phyloP scores from a whole-genome alignment of 2,329 filamentous ascomycete species.

The Colletotrichum incanum region DNA sequence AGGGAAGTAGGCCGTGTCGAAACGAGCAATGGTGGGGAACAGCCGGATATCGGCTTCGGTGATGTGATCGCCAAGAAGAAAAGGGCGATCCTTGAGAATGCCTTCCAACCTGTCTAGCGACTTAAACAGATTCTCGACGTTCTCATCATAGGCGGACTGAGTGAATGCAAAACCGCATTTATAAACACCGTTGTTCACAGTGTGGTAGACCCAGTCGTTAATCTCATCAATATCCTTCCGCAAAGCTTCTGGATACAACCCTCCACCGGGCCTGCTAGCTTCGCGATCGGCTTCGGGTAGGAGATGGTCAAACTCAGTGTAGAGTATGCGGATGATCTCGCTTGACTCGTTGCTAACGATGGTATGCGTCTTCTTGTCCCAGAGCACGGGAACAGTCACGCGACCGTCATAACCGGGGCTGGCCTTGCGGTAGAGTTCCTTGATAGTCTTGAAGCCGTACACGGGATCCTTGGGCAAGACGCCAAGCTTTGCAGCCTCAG shows the following conservation, averaged over 20 bases:
- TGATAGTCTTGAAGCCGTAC: conserved; percentile 77
- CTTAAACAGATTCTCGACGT: conserved; percentile 72
- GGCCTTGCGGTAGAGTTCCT: conserved; percentile 79
- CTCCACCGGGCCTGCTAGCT: conserved; percentile 62
- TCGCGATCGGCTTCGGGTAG: conserved; percentile 69
- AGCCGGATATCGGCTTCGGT: conserved; percentile 81
- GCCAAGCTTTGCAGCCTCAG: conserved; percentile 56
- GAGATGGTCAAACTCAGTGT: conserved; percentile 78
- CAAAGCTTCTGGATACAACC: conserved; percentile 71
- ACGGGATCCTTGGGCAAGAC: conserved; percentile 71
- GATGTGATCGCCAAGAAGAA: conserved; percentile 74
- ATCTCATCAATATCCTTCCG: conserved; percentile 73
- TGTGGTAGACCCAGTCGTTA: conserved; percentile 78
- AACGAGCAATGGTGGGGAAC: conserved; percentile 77
- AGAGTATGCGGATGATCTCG: conserved; percentile 90
- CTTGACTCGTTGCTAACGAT: conserved; percentile 89
- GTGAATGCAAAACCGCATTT: conserved; percentile 76
- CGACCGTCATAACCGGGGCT: conserved; percentile 78
- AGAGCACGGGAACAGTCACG: conserved; percentile 82
- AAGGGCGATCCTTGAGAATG: conserved; percentile 68
- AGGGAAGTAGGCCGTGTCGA: conserved; percentile 78
- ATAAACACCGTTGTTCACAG: conserved; percentile 66
- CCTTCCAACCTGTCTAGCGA: conserved; percentile 76
- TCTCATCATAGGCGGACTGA: conserved; percentile 77
- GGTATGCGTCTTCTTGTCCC: conserved; percentile 76